Percentiles rank a stretch among this genome's conserved stretches.
These are phyloP conservation scores for Gossypium bickii DNA, from an alignment of 345 rosid species.

Conservation along the genomic window DNA sequence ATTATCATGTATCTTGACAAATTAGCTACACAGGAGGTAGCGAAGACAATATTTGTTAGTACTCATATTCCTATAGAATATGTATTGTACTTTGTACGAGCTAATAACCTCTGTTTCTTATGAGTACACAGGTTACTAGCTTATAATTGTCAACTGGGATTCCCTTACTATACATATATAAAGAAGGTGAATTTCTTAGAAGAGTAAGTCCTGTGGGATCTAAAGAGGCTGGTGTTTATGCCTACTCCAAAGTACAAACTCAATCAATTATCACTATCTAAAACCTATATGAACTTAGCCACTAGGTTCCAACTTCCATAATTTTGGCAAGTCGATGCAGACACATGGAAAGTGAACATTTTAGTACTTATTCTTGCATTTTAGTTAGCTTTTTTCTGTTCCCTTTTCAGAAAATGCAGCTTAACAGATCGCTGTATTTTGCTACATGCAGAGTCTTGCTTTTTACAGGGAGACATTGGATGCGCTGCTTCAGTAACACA, in stretches of 20 bases:
- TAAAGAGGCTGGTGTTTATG: slow-evolving; percentile 64
- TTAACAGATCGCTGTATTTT: neutral
- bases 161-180: slow-evolving; percentile 64
- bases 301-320: neutral
- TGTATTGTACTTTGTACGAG: neutral
- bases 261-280: neutral
- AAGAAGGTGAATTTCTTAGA: slow-evolving; percentile 55
- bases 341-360: neutral
- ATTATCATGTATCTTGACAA: slow-evolving; percentile 70
- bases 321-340: neutral
- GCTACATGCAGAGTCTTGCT: neutral
- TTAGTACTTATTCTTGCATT: neutral
- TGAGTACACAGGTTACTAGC: slow-evolving; percentile 39
- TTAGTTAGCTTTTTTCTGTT: neutral
- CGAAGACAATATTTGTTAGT: neutral
- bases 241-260: slow-evolving; percentile 50
- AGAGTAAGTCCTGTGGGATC: slow-evolving; percentile 63
- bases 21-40: slow-evolving; percentile 65
- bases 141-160: slow-evolving; percentile 63
- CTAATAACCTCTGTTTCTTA: neutral
- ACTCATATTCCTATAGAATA: neutral
- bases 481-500: neutral
- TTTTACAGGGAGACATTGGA: neutral
- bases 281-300: neutral
- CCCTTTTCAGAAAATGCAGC: neutral